These are phyloP conservation scores for Tolypocladium cylindrosporum DNA, from an alignment of 2,329 filamentous ascomycete genomes.

Conservation along the genomic window DNA sequence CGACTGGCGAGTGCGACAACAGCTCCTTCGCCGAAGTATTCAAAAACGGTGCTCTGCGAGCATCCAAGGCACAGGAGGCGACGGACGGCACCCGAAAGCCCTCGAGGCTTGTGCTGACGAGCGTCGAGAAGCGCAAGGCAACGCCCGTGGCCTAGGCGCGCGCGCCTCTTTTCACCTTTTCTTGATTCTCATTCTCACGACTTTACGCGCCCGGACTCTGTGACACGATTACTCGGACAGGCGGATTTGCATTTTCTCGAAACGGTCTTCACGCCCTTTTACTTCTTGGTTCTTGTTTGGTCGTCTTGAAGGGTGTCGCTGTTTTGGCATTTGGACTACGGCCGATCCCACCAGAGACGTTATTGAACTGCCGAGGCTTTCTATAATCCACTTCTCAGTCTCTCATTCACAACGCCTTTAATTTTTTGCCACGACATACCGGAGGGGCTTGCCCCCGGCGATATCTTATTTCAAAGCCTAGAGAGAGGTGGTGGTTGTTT, in stretches of 20 bases:
- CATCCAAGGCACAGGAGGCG: conserved; percentile 42
- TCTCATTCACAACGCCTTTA: conserved; percentile 23
- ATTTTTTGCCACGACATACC: conserved; percentile 17
- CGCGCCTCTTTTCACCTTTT: conserved; percentile 9
- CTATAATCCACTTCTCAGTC: conserved; percentile 29
- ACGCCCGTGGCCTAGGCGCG: conserved; percentile 12
- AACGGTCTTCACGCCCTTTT: conserved; percentile 3
- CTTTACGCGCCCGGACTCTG: conserved; percentile 26
- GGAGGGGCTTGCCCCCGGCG: conserved; percentile 4
- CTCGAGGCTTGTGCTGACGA: conserved; percentile 78
- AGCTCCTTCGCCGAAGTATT: conserved; percentile 58
- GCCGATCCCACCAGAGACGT: conserved; percentile 1
- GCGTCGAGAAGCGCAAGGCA: conserved; percentile 77
- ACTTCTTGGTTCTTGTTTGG: conserved; percentile 1
- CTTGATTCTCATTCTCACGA: conserved; percentile 20
- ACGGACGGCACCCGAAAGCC: conserved; percentile 64
- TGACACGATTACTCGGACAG: conserved; percentile 25
- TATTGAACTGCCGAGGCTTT: conserved; percentile 15
- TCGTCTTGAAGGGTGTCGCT: not conserved
- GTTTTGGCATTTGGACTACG: not conserved
- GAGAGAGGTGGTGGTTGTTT: not conserved
- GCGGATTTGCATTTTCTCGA: conserved; percentile 17
- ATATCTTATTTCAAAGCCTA: not conserved
- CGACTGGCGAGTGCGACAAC: conserved; percentile 35
- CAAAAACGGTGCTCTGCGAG: conserved; percentile 45